These are phyloP conservation scores for Alloteropsis semialata DNA, from an alignment of 176 grass and related monocot species.

Conservation along the genomic window DNA sequence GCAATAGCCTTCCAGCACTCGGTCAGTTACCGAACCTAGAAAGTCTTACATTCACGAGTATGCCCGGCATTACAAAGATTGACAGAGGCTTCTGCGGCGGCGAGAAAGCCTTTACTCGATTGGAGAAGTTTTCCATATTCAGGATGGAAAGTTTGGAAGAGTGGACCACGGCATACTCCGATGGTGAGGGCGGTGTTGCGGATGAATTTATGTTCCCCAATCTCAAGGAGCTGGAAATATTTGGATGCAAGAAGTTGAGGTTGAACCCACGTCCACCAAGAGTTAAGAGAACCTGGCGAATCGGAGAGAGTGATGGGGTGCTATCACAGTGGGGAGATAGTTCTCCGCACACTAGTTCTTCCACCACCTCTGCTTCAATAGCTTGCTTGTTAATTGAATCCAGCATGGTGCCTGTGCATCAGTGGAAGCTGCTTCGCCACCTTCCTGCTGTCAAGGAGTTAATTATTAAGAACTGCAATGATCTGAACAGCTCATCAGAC, in stretches of 20 bases:
- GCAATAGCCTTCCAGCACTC: not conserved
- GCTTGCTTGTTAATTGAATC: not conserved
- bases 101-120: not conserved
- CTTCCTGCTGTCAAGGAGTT: not conserved
- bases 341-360: no score
- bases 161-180: not conserved
- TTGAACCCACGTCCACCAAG: not conserved
- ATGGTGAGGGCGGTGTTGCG: not conserved
- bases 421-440: slow-evolving; percentile 5
- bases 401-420: not conserved
- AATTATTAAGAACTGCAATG: no score
- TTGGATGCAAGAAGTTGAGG: not conserved
- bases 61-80: not conserved
- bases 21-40: not conserved
- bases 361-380: not conserved
- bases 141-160: not conserved
- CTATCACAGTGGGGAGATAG: no score
- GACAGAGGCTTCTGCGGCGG: not conserved
- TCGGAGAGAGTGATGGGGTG: not conserved
- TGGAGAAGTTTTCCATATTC: not conserved
- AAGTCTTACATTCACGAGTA: fast-evolving
- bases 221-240: not conserved
- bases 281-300: not conserved
- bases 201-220: not conserved
- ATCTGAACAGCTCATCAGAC: no score